These are phyloP conservation scores for Xylariomycetidae sp. DNA, from an alignment of 2,329 filamentous ascomycete species.

Conservation along the genomic window DNA sequence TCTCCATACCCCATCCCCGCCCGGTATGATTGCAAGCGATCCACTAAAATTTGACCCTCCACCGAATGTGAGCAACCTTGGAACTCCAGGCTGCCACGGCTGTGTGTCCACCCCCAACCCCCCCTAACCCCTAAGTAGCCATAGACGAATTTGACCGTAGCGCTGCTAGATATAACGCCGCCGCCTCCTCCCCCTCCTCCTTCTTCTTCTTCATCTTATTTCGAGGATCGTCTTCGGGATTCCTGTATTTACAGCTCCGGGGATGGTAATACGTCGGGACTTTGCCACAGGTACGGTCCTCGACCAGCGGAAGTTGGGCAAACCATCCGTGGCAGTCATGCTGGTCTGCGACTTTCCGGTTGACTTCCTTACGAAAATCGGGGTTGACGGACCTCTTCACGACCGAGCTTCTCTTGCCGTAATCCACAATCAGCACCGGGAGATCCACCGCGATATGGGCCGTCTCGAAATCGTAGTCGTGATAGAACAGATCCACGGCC, in stretches of 20 bases:
- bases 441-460: conserved; percentile 5
- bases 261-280: too few relatives aligned
- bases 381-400: conserved; percentile 2
- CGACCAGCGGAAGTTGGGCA: conserved; percentile 5
- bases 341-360: conserved; percentile 6
- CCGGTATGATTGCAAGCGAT: too few relatives aligned
- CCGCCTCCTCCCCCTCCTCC: too few relatives aligned
- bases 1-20: too few relatives aligned
- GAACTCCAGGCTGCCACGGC: too few relatives aligned
- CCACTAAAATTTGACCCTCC: too few relatives aligned
- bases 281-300: conserved; percentile 6
- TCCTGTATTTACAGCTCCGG: conserved; percentile 5
- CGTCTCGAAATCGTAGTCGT: conserved; percentile 5
- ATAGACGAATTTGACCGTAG: too few relatives aligned
- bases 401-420: conserved; percentile 5
- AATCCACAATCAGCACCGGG: conserved; percentile 8
- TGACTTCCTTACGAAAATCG: conserved; percentile 3
- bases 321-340: conserved; percentile 7
- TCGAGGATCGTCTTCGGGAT: conserved; percentile 2
- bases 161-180: too few relatives aligned
- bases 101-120: too few relatives aligned
- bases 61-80: too few relatives aligned
- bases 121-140: too few relatives aligned
- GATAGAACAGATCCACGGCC: conserved; percentile 5
- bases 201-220: too few relatives aligned